Evolutionary conservation across 73 alveolate genomes (phyloP).

Genomic region (Stentor roeselii): DNA sequence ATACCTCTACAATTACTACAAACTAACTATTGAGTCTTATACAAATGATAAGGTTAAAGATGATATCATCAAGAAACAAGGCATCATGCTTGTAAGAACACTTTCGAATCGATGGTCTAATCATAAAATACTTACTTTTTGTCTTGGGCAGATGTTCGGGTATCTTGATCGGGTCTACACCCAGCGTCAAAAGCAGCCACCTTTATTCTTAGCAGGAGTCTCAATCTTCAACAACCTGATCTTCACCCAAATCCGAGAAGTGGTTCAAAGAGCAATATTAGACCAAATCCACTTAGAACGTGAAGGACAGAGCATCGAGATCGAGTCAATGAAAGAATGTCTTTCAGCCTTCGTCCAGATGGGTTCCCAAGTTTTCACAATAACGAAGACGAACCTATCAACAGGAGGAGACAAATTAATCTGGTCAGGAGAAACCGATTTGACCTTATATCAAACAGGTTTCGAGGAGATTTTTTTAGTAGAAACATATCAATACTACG

Average conservation of each 20-base stretch:
- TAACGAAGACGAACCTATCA: slow-evolving; percentile 52
- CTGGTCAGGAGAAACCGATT: neutral
- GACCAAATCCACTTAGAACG: slow-evolving; percentile 42
- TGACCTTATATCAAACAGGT: slow-evolving; percentile 34
- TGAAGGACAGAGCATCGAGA: slow-evolving; percentile 33
- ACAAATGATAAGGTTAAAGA: neutral
- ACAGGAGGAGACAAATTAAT: neutral
- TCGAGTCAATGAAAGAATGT: slow-evolving; percentile 31
- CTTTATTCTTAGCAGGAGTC: neutral
- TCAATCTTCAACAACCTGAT: neutral
- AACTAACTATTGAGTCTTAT: neutral
- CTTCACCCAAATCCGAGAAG: slow-evolving; percentile 26
- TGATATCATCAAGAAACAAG: slow-evolving; percentile 3
- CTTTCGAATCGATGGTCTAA: neutral
- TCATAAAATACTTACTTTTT: neutral
- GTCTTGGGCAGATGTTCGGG: neutral
- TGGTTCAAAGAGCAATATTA: slow-evolving; percentile 31
- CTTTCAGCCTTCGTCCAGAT: slow-evolving; percentile 33
- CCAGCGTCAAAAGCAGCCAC: neutral
- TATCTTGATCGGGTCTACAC: neutral
- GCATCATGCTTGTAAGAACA: neutral
- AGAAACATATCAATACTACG: slow-evolving; percentile 39
- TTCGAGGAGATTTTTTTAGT: slow-evolving; percentile 44
- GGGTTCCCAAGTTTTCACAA: slow-evolving; percentile 36
- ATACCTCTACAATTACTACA: neutral